Conservation (phyloP, 2,329 filamentous ascomycete species). For the Trichoderma breve region DNA sequence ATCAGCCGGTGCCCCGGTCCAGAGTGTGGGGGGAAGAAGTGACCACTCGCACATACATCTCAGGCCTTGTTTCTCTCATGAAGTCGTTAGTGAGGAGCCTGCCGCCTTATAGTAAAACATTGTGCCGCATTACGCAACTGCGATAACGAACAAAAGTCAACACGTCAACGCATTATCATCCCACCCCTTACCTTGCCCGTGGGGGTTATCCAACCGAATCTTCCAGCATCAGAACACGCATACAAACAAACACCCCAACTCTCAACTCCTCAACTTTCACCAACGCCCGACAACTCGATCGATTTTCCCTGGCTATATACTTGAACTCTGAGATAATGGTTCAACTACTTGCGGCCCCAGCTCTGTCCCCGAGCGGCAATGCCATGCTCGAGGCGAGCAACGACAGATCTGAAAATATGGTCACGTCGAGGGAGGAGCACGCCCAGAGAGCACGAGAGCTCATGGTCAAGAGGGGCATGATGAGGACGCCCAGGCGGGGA, state of each 20-base stretch:
- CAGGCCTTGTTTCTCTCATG: slow-evolving; percentile 31
- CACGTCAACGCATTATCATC: background rate
- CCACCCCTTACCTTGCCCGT: background rate
- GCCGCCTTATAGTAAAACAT: slow-evolving; percentile 5
- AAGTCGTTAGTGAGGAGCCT: slow-evolving; percentile 42
- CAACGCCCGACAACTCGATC: background rate
- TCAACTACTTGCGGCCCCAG: slow-evolving; percentile 32
- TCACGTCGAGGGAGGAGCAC: slow-evolving; percentile 44
- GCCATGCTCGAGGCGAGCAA: slow-evolving; percentile 26
- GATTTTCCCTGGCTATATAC: background rate
- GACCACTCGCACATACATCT: slow-evolving; percentile 3
- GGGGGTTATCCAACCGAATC: background rate
- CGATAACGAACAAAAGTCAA: slow-evolving; percentile 15
- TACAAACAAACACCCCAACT: background rate
- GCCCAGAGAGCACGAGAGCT: slow-evolving; percentile 39
- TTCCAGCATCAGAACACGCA: background rate
- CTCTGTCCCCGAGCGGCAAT: slow-evolving; percentile 29
- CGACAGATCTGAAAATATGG: slow-evolving; percentile 20
- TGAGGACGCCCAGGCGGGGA: slow-evolving; percentile 44
- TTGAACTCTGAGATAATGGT: slow-evolving; percentile 30
- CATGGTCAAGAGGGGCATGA: slow-evolving; percentile 35
- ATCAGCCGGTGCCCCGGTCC: slow-evolving; percentile 9
- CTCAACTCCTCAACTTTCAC: background rate
- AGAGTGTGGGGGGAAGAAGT: slow-evolving; percentile 8
- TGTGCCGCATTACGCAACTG: slow-evolving; percentile 11